Percentiles rank a stretch among this genome's conserved stretches.
Evolutionary conservation across 805 yeast genomes (phyloP).

Genomic region (Zygoascus ofunaensis): DNA sequence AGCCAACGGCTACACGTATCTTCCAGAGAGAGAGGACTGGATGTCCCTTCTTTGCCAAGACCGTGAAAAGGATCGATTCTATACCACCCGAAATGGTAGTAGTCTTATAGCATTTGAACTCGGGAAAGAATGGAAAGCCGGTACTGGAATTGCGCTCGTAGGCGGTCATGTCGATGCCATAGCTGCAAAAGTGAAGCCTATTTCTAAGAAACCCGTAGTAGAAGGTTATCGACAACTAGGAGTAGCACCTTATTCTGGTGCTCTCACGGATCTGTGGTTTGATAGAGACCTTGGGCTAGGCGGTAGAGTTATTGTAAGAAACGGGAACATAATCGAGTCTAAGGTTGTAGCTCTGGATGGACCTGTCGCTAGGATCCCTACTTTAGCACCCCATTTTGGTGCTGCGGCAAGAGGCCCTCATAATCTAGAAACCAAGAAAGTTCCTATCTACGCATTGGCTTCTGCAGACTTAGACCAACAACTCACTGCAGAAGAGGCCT

Average conservation of each 20-base stretch:
- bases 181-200: constrained; percentile 59
- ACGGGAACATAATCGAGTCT: constrained; percentile 23
- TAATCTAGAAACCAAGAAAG: constrained; percentile 64
- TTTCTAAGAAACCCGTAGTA: constrained; percentile 46
- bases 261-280: constrained; percentile 57
- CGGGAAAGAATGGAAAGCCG: constrained; percentile 57
- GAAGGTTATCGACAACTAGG: constrained; percentile 70
- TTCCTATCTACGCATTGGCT: constrained; percentile 59
- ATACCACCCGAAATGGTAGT: constrained; percentile 60
- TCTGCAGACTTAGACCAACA: constrained; percentile 26
- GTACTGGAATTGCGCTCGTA: constrained; percentile 47
- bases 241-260: constrained; percentile 74
- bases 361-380: constrained; percentile 62
- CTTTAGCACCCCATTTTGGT: constrained; percentile 80
- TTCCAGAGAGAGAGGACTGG: constrained; percentile 50
- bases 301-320: constrained; percentile 55
- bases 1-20: constrained; percentile 46
- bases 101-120: constrained; percentile 60
- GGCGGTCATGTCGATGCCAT: constrained; percentile 67
- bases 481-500: constrained; percentile 51
- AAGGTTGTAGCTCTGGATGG: constrained; percentile 26
- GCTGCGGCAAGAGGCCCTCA: constrained; percentile 53
- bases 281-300: constrained; percentile 79
- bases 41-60: neutral
- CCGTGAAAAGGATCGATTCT: constrained; percentile 29